Conservation (phyloP, 768 basidiomycete genomes). For the Podaxis sp. region DNA sequence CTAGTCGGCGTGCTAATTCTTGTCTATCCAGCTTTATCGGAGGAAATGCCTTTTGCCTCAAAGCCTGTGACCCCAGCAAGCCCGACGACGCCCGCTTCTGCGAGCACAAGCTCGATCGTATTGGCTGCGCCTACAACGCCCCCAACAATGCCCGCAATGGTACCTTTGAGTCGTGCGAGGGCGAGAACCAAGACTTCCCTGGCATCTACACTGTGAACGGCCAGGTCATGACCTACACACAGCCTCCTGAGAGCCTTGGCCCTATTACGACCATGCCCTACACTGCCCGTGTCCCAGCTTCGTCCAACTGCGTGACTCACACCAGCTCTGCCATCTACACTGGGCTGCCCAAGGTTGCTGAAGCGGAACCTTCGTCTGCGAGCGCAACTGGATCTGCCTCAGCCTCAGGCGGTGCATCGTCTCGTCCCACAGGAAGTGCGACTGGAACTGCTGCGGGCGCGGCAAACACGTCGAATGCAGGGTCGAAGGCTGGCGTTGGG, state of each 20-base stretch:
- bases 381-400: slow-evolving; percentile 10
- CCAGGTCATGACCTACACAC: slow-evolving; percentile 34
- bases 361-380: not conserved
- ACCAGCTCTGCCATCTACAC: slow-evolving; percentile 30
- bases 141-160: slow-evolving; percentile 61
- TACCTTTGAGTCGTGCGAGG: slow-evolving; percentile 59
- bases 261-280: slow-evolving; percentile 38
- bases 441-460: slow-evolving; percentile 9
- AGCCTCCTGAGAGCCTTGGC: slow-evolving; percentile 38
- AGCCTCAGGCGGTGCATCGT: not conserved
- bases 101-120: slow-evolving; percentile 70
- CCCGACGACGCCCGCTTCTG: slow-evolving; percentile 50
- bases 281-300: slow-evolving; percentile 33
- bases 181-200: slow-evolving; percentile 58
- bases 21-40: not conserved
- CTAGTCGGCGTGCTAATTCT: slow-evolving; percentile 15
- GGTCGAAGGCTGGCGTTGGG: not conserved
- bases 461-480: not conserved
- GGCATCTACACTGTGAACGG: slow-evolving; percentile 40
- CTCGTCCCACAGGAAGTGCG: slow-evolving; percentile 5
- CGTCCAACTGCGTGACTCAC: slow-evolving; percentile 34
- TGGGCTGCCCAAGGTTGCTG: slow-evolving; percentile 18
- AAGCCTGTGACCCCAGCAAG: slow-evolving; percentile 18
- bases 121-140: slow-evolving; percentile 70
- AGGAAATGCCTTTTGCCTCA: slow-evolving; percentile 11